phyloP scores from a whole-genome alignment of 2,329 filamentous ascomycete genomes.

The Penicillium occitanis region DNA sequence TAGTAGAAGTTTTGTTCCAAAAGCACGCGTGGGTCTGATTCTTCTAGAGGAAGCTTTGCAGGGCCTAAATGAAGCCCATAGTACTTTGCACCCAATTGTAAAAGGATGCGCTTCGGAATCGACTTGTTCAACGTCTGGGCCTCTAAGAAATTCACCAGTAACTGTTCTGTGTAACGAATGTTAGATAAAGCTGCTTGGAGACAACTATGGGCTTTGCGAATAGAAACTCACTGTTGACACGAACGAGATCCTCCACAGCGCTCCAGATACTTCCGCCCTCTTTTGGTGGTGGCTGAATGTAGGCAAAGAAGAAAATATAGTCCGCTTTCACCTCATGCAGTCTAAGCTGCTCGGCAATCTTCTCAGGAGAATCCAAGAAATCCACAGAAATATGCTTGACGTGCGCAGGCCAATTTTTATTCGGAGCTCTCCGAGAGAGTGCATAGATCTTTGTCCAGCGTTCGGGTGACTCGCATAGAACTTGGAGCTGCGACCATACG shows the following conservation, averaged over 20 bases:
- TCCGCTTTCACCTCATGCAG: conserved; percentile 29
- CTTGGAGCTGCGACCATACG: neutral
- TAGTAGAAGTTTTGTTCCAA: conserved; percentile 18
- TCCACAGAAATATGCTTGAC: neutral
- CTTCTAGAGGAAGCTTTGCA: conserved; percentile 9
- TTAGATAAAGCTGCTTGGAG: neutral
- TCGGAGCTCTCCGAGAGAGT: neutral
- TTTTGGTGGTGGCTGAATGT: conserved; percentile 29
- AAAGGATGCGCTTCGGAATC: conserved; percentile 6
- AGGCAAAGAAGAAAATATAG: conserved; percentile 19
- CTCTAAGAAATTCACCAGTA: neutral
- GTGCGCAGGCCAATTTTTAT: neutral
- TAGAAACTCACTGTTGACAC: conserved; percentile 7
- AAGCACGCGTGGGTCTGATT: conserved; percentile 13
- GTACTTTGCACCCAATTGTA: conserved; percentile 14
- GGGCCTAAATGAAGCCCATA: conserved; percentile 15
- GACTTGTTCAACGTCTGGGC: neutral
- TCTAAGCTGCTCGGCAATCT: conserved; percentile 16
- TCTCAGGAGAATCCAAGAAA: neutral
- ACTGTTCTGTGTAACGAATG: neutral
- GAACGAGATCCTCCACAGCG: conserved; percentile 15
- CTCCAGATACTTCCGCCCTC: conserved; percentile 14
- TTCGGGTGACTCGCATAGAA: neutral
- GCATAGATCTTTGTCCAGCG: neutral
- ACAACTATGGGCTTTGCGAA: neutral